phyloP scores from a whole-genome alignment of 192 early-diverging fungal genomes.

The Backusella psychrophila region DNA sequence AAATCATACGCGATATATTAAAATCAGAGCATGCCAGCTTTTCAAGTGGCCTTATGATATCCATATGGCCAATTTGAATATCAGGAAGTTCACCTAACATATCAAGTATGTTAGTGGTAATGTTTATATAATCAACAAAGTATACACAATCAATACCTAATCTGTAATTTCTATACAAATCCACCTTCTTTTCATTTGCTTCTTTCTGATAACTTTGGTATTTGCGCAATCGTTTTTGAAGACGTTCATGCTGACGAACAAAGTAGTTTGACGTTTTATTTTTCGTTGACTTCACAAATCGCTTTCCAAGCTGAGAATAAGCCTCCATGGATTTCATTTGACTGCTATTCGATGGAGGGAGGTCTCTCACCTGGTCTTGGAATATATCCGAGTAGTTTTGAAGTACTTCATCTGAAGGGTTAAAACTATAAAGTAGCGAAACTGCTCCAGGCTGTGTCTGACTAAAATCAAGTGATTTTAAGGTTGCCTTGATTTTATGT shows the following conservation, averaged over 20 bases:
- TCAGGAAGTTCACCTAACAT: slow-evolving; percentile 67
- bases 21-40: slow-evolving; percentile 54
- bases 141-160: slow-evolving; percentile 15
- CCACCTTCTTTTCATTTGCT: slow-evolving; percentile 50
- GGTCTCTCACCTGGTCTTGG: neutral
- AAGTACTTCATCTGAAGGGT: neutral
- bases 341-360: neutral
- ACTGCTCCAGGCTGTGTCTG: slow-evolving; percentile 39
- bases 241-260: slow-evolving; percentile 42
- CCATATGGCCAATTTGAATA: slow-evolving; percentile 65
- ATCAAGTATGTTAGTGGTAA: neutral
- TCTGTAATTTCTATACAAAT: slow-evolving; percentile 62
- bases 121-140: neutral
- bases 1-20: slow-evolving; percentile 55
- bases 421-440: neutral
- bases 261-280: slow-evolving; percentile 30
- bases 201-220: slow-evolving; percentile 40
- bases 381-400: neutral
- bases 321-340: slow-evolving; percentile 1
- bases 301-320: slow-evolving; percentile 1
- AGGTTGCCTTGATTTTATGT: slow-evolving; percentile 36
- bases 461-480: slow-evolving; percentile 43
- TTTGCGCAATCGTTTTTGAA: slow-evolving; percentile 30
- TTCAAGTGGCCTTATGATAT: slow-evolving; percentile 68
- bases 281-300: slow-evolving; percentile 15